Base-by-base conservation (phyloP, 2,329 filamentous ascomycete genomes). In the Akanthomyces dipterigenus region DNA sequence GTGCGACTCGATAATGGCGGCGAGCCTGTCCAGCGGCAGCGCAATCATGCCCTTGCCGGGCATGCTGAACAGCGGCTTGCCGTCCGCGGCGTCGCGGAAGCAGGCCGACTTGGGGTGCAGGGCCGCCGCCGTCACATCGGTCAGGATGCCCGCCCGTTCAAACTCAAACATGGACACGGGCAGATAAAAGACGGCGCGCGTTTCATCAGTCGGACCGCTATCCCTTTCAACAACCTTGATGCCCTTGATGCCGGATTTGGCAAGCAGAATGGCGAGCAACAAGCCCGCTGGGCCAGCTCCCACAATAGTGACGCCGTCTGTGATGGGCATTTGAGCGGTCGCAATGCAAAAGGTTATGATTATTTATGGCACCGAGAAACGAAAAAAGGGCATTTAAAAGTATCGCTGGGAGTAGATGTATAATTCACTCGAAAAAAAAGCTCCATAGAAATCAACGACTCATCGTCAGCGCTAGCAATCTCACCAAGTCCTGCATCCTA, bases 11-110 rank as follows among this genome's bases (percentile, higher is more conserved):
- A 82, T 66, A 1, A 82, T 65, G 38, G 72, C 65, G 3, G 76
- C 73, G 1, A 82, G 70, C 60, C 73, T 68, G 61, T 78, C 75
- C 9, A 82, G 66, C 1, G 78, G 77, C 31, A 81, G 66, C 1
- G 76, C 75, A 0, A 76, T 75, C 70, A 80, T 74, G 51, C 72
- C 31, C 5, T 24, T 24, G 9, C 34, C 31, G 8, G 31, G 31
- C 31, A 54, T 40, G 6, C 31, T 24, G 50, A 40, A 22, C 9
- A 42, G n/a, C 8, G 20, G 31, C 20, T 40, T 38, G 7, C 50
- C 50, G 18, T 38, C 34, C 12, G 31, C 34, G 3, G 34, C 50
- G 20, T 40, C 20, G 12, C 50, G 31, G 11, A 22, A 54, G 50
- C 50, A 38, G 5, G 50, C 34, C 20, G 50, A 54, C 6, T 38